These are phyloP conservation scores for Parvularia atlantis DNA, from an alignment of 78 protist species.

Conservation along the genomic window DNA sequence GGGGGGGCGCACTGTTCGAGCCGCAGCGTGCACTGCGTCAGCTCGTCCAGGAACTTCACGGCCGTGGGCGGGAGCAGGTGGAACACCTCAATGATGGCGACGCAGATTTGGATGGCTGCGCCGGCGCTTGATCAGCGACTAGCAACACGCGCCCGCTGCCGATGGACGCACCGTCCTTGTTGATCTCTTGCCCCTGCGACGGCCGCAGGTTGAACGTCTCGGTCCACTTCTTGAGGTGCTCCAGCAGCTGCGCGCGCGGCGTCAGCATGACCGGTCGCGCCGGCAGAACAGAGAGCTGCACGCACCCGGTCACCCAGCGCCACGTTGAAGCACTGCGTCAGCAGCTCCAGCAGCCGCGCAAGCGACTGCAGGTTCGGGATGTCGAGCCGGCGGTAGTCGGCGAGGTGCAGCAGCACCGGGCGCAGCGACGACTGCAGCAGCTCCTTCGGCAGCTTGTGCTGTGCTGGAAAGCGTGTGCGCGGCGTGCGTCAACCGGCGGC, in stretches of 20 bases:
- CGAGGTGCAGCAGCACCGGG: conserved; percentile 69
- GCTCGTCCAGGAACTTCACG: conserved; percentile 47
- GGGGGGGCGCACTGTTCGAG: too few relatives aligned
- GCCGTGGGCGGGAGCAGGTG: conserved; percentile 71
- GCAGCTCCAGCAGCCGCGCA: conserved; percentile 60
- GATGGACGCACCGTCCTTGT: conserved; percentile 4
- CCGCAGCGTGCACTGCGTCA: conserved; percentile 7
- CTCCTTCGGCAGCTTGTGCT: conserved; percentile 47
- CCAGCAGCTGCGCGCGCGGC: conserved; percentile 48
- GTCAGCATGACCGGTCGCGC: not conserved
- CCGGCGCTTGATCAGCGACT: not conserved
- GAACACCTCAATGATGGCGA: conserved; percentile 68
- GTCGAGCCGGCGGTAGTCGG: conserved; percentile 54
- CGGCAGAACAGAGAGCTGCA: not conserved
- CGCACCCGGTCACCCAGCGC: conserved; percentile 66
- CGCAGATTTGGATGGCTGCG: conserved; percentile 47
- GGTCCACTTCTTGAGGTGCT: conserved; percentile 60
- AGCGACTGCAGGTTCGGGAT: conserved; percentile 73
- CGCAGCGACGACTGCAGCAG: conserved; percentile 65
- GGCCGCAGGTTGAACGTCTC: conserved; percentile 51
- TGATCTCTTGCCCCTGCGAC: too few relatives aligned
- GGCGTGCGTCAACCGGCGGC: too few relatives aligned
- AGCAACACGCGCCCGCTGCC: conserved; percentile 1
- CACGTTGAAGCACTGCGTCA: conserved; percentile 65
- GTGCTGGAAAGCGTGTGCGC: too few relatives aligned